Evolutionary conservation across 1,139 yeast species (phyloP), one percentile per base, ranked within the genome.

Genomic region (Sugiyamaella neomexicana): DNA sequence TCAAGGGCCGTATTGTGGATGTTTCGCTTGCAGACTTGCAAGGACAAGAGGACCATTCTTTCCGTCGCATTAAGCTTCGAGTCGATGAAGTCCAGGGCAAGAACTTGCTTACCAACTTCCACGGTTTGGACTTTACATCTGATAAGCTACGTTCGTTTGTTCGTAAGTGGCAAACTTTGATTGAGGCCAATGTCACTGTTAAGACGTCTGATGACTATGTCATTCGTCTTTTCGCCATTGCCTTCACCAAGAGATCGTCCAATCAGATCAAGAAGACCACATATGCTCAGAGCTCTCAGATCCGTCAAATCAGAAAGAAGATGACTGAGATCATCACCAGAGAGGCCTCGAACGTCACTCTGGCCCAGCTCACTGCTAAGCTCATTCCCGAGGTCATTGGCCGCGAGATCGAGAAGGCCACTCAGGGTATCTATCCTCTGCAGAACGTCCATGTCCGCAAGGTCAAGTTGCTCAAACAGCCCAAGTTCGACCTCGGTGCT

Each of bases 11-110:
- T 78, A 85, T 88, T 68, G 82, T 88, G 67, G 95, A 88, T 76
- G 87, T 87, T 65, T 84, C 87, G 68, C 81, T 88, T 66, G 96
- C 95, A 69, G 96, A 88, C 77, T 80, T 88, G 73, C 95, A 88
- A 80, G 91, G 90, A 72, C 86, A 89, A 70, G 96, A 88, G 79
- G 95, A 88, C 80, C 90, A 87, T 81, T 83, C 95, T 64, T 84
- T 83, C 86, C 88, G 90, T 81, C 86, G 87, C 80, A 80, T 88
- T 73, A 85, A 84, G 78, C 85, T 88, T 77, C 86, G 95, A 79
- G 90, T 87, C 69, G 96, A 88, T 70, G 96, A 88, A 78, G 93
- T 88, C 68, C 95, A 88, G 79, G 95, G 95, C 77, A 85, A 86
- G 82, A 86, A 86, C 83, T 80, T 87, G 73, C 81, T 88, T 75